Evolutionary conservation across 371 early-diverging fungal species (phyloP).

Genomic region (Apophysomyces ossiformis): DNA sequence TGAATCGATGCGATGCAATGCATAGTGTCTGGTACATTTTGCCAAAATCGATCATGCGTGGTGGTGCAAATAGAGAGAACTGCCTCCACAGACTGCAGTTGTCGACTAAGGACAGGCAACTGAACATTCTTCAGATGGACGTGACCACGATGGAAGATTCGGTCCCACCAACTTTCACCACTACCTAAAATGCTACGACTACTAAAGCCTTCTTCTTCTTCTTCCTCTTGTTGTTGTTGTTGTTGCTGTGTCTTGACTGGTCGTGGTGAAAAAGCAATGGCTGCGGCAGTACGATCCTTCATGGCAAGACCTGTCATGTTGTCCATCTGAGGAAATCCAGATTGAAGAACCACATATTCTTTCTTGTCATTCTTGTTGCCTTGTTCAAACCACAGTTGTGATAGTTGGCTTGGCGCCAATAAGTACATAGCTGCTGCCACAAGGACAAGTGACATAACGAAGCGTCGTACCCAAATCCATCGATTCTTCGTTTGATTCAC

Average conservation of each 20-base stretch:
- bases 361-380: slow-evolving; percentile 14
- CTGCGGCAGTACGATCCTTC: slow-evolving; percentile 22
- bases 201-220: not conserved
- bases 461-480: slow-evolving; percentile 38
- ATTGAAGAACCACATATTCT: slow-evolving; percentile 33
- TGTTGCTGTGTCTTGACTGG: slow-evolving; percentile 9
- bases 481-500: slow-evolving; percentile 12
- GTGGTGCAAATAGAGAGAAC: slow-evolving; percentile 34
- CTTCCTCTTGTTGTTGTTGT: too few species aligned
- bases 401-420: slow-evolving; percentile 15
- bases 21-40: slow-evolving; percentile 19
- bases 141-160: slow-evolving; percentile 38
- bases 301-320: slow-evolving; percentile 29
- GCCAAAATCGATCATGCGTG: slow-evolving; percentile 24
- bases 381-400: slow-evolving; percentile 18
- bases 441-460: slow-evolving; percentile 27
- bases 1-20: slow-evolving; percentile 21
- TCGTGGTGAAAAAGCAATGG: slow-evolving; percentile 40
- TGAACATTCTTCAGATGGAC: slow-evolving; percentile 40
- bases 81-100: slow-evolving; percentile 20
- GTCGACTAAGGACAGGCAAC: slow-evolving; percentile 26
- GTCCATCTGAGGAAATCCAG: slow-evolving; percentile 40
- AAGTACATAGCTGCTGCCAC: slow-evolving; percentile 21
- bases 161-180: slow-evolving; percentile 49
- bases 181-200: not conserved